Conservation (phyloP, 495 filamentous ascomycete genomes). For the Neurospora sp. region DNA sequence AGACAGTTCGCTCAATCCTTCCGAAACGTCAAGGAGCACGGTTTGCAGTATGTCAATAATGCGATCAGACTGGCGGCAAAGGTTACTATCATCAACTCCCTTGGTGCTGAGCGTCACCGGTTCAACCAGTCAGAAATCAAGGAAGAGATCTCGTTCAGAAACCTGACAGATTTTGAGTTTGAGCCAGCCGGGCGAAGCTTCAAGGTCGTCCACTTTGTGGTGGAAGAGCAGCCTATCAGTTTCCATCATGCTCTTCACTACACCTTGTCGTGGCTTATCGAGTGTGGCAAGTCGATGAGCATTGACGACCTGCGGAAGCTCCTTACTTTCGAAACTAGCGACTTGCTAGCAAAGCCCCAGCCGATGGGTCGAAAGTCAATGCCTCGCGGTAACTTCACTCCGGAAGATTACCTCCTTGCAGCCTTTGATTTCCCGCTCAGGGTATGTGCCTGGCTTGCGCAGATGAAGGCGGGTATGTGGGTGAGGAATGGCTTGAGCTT, state of each 20-base stretch:
- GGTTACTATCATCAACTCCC: slow-evolving; percentile 70
- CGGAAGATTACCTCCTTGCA: slow-evolving; percentile 74
- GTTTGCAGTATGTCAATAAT: slow-evolving; percentile 50
- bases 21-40: slow-evolving; percentile 50
- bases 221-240: slow-evolving; percentile 83
- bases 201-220: slow-evolving; percentile 73
- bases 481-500: slow-evolving; percentile 94
- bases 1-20: slow-evolving; percentile 84
- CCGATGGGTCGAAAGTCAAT: slow-evolving; percentile 44
- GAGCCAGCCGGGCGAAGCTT: slow-evolving; percentile 49
- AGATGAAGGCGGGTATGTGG: slow-evolving; percentile 98
- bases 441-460: slow-evolving; percentile 90
- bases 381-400: slow-evolving; percentile 36
- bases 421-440: slow-evolving; percentile 89
- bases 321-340: slow-evolving; percentile 49
- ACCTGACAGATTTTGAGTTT: slow-evolving; percentile 68
- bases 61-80: slow-evolving; percentile 72
- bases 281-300: slow-evolving; percentile 71
- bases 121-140: slow-evolving; percentile 87
- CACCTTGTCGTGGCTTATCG: slow-evolving; percentile 93
- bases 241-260: slow-evolving; percentile 98
- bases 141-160: slow-evolving; percentile 69
- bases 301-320: slow-evolving; percentile 52
- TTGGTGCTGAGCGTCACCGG: slow-evolving; percentile 77
- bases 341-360: slow-evolving; percentile 48